A percentile compares a stretch with the other conserved stretches of the same genome.
phyloP scores from a whole-genome alignment of 2,329 filamentous ascomycete genomes.

The Beauveria sp. region DNA sequence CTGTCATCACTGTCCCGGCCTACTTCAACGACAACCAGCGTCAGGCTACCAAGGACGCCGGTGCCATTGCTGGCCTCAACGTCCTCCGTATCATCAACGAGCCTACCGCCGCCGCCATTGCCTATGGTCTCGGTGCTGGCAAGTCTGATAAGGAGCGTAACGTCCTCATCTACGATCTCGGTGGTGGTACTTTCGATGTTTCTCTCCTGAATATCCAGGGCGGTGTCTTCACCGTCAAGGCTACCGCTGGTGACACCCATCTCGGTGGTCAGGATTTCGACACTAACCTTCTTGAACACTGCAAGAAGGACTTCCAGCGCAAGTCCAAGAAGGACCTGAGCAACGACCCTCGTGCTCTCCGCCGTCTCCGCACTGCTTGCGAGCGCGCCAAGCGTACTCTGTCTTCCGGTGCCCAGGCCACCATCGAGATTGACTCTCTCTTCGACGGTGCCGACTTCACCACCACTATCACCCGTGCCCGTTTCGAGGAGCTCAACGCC shows the following conservation, averaged over 20 bases:
- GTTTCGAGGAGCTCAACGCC: conserved; percentile 98
- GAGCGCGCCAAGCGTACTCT: conserved; percentile 99
- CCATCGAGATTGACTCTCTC: conserved; percentile 96
- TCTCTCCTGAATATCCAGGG: conserved; percentile 98
- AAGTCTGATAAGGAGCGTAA: conserved; percentile 77
- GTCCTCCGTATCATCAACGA: conserved; percentile 96
- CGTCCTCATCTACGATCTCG: conserved; percentile 91
- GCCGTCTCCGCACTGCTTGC: conserved; percentile 93
- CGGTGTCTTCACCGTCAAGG: conserved; percentile 89
- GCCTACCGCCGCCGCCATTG: conserved; percentile 89
- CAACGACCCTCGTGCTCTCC: conserved; percentile 82
- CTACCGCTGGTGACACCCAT: conserved; percentile 94
- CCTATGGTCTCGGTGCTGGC: conserved; percentile 69
- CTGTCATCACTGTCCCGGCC: conserved; percentile 88
- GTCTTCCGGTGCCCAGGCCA: conserved; percentile 85
- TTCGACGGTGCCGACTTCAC: conserved; percentile 96
- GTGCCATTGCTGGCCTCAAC: conserved; percentile 84
- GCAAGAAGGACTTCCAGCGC: conserved; percentile 89
- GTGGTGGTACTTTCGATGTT: conserved; percentile 99
- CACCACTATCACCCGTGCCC: conserved; percentile 94
- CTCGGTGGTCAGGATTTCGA: conserved; percentile 98
- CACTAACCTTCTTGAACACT: conserved; percentile 89
- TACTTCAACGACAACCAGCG: conserved; percentile 99
- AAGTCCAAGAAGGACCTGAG: conserved; percentile 94
- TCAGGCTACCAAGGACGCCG: conserved; percentile 94